Evolutionary conservation across 2,329 filamentous ascomycete species (phyloP).

Genomic region (Amauroascus niger): DNA sequence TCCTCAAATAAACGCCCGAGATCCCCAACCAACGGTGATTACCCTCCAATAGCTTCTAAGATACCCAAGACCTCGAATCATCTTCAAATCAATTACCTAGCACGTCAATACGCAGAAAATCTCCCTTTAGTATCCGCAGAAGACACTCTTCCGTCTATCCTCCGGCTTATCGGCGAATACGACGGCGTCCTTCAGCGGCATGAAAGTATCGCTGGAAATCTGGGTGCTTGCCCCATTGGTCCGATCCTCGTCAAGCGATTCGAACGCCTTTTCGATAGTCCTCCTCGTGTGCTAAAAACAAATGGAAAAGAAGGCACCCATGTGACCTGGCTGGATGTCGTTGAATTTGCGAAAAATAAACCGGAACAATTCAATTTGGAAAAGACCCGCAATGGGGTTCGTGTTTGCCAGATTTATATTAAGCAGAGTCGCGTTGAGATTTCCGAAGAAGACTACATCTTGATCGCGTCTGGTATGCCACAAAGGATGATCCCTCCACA

Average conservation of each 20-base stretch:
- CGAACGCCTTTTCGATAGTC: slow-evolving; percentile 74
- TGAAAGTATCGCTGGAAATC: slow-evolving; percentile 75
- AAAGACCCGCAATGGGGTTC: slow-evolving; percentile 56
- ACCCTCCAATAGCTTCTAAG: slow-evolving; percentile 38
- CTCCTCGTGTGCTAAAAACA: slow-evolving; percentile 57
- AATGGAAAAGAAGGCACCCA: slow-evolving; percentile 51
- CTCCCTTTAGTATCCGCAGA: slow-evolving; percentile 53
- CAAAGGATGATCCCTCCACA: slow-evolving; percentile 73
- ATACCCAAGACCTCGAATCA: slow-evolving; percentile 49
- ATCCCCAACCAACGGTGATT: slow-evolving; percentile 37
- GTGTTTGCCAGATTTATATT: slow-evolving; percentile 71
- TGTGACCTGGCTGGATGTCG: slow-evolving; percentile 75
- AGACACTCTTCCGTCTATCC: slow-evolving; percentile 63
- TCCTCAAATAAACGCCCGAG: slow-evolving; percentile 39
- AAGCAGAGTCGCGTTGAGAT: slow-evolving; percentile 78
- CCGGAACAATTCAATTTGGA: slow-evolving; percentile 67
- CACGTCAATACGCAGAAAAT: slow-evolving; percentile 52
- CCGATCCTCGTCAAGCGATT: slow-evolving; percentile 78
- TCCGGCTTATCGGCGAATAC: slow-evolving; percentile 66
- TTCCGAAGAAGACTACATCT: slow-evolving; percentile 73
- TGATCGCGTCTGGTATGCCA: slow-evolving; percentile 72
- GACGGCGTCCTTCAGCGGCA: slow-evolving; percentile 76
- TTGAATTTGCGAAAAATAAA: slow-evolving; percentile 71
- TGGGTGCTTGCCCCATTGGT: slow-evolving; percentile 72
- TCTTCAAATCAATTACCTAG: slow-evolving; percentile 59